Conservation (phyloP, 225 moss, liverwort and hornwort genomes). For the Polytrichum formosum region DNA sequence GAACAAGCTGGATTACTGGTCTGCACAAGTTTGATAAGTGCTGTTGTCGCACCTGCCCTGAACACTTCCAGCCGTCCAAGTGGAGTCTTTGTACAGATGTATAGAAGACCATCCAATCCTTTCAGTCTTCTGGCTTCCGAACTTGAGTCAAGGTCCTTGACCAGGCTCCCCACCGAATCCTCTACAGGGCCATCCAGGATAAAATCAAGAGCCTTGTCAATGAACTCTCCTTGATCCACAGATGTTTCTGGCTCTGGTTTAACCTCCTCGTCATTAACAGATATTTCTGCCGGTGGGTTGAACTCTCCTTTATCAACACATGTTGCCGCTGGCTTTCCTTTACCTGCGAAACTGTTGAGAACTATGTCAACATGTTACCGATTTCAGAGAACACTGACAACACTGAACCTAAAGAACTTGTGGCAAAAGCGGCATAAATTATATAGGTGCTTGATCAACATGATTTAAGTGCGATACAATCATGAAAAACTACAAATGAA, state of each 20-base stretch:
- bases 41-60: conserved; percentile 25
- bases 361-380: conserved; percentile 15
- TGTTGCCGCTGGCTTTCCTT: too few species aligned
- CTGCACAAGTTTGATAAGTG: conserved; percentile 14
- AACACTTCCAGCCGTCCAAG: conserved; percentile 23
- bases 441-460: neutral
- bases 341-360: conserved; percentile 17
- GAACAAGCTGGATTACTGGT: conserved; percentile 13
- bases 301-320: conserved; percentile 15
- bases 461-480: neutral
- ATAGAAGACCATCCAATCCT: conserved; percentile 12
- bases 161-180: conserved; percentile 7
- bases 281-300: conserved; percentile 5
- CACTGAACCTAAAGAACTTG: neutral
- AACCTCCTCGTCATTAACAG: neutral
- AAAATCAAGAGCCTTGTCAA: conserved; percentile 22
- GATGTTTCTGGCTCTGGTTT: too few species aligned
- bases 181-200: conserved; percentile 13
- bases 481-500: too few species aligned
- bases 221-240: conserved; percentile 14
- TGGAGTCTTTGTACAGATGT: conserved; percentile 15
- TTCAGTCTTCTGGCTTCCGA: neutral
- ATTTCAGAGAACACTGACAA: conserved; percentile 1
- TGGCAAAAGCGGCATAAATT: neutral
- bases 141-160: conserved; percentile 9